phyloP scores from a whole-genome alignment of 2,329 filamentous ascomycete genomes.

The Calonectria pseudoturangicola region DNA sequence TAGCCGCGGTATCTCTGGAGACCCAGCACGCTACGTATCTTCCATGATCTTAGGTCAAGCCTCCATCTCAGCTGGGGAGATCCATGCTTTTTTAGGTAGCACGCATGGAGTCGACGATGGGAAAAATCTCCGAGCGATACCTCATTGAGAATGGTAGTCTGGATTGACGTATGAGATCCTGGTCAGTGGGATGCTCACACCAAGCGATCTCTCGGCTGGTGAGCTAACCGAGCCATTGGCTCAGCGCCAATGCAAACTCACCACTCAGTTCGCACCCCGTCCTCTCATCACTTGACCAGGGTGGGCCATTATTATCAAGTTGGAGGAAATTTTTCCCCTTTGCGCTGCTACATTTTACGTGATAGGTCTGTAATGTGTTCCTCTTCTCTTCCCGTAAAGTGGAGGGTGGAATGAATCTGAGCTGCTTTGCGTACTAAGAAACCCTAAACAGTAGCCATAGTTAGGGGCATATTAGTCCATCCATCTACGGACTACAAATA shows the following conservation, averaged over 20 bases:
- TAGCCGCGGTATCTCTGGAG: constrained; percentile 10
- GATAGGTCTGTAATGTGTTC: not conserved
- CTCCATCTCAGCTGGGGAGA: constrained; percentile 16
- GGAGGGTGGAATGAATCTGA: not conserved
- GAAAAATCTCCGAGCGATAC: constrained; percentile 25
- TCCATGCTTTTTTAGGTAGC: constrained; percentile 12
- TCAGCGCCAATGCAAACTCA: constrained; percentile 21
- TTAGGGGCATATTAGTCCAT: not conserved
- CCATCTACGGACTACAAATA: not conserved
- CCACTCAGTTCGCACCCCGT: constrained; percentile 10
- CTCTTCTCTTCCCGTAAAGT: not conserved
- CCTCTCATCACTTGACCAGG: constrained; percentile 13
- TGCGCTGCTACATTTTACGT: not conserved
- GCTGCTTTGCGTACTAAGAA: not conserved
- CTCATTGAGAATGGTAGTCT: constrained; percentile 3
- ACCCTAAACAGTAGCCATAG: too few relatives aligned
- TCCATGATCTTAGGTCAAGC: constrained; percentile 4
- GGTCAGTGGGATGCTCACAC: not conserved
- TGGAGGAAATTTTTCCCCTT: constrained; percentile 1
- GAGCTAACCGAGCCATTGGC: constrained; percentile 14
- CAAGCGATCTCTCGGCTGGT: constrained; percentile 19
- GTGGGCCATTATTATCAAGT: not conserved
- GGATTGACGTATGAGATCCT: constrained; percentile 8
- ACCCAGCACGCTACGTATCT: not conserved
- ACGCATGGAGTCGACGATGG: constrained; percentile 2